Percentiles rank a stretch among this genome's conserved stretches.
Evolutionary conservation across 805 yeast genomes (phyloP).

Genomic region (Sungouiella thailandica): DNA sequence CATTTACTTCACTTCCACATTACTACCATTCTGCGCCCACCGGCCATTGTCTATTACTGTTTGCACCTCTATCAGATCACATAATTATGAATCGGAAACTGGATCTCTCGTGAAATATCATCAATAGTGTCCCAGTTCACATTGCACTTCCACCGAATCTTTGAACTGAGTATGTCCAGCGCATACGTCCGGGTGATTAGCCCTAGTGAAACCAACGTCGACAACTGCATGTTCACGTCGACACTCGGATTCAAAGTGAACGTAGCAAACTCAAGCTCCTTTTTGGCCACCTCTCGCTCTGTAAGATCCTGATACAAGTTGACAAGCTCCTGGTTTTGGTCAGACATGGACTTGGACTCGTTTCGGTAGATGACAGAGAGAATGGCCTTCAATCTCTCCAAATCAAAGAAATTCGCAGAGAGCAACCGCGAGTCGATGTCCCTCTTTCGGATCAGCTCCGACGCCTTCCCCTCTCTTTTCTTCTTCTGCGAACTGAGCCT

Average conservation of each 20-base stretch:
- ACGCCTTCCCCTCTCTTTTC: slow-evolving; percentile 35
- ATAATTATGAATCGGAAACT: slow-evolving; percentile 63
- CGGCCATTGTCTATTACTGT: no score
- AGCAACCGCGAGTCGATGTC: slow-evolving; percentile 57
- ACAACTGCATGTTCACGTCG: slow-evolving; percentile 51
- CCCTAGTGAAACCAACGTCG: slow-evolving; percentile 54
- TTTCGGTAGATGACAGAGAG: slow-evolving; percentile 61
- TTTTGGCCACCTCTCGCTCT: slow-evolving; percentile 27
- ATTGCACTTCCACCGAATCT: slow-evolving; percentile 75
- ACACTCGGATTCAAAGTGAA: slow-evolving; percentile 38
- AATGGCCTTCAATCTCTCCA: slow-evolving; percentile 79
- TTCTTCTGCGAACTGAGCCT: slow-evolving; percentile 39
- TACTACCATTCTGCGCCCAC: no score
- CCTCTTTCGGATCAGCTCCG: slow-evolving; percentile 26
- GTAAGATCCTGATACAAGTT: slow-evolving; percentile 28
- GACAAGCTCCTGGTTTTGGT: slow-evolving; percentile 16
- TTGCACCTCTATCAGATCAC: no score
- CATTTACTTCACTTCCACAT: no score
- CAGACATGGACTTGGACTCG: slow-evolving; percentile 27
- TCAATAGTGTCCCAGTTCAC: slow-evolving; percentile 62
- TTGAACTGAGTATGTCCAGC: slow-evolving; percentile 57
- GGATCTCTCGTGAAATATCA: slow-evolving; percentile 56
- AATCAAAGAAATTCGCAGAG: slow-evolving; percentile 68
- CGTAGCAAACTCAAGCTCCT: slow-evolving; percentile 29
- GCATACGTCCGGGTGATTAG: slow-evolving; percentile 39